These are phyloP conservation scores for Blastocrithidia nonstop DNA, from an alignment of 208 protist genomes.

Conservation along the genomic window DNA sequence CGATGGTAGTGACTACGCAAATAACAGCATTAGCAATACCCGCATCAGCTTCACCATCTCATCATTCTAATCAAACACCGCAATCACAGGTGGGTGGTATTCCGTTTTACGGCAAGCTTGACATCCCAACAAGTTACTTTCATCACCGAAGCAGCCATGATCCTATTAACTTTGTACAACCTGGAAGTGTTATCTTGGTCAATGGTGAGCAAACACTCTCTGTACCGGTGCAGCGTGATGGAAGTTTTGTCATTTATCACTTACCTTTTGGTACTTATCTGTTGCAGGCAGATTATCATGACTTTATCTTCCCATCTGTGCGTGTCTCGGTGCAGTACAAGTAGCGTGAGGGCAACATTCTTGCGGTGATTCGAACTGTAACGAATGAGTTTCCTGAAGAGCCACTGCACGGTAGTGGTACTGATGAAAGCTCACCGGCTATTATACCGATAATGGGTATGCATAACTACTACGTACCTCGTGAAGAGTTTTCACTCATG, in stretches of 20 bases:
- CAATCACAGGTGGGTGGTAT: too few species aligned
- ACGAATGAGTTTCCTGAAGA: conserved; percentile 46
- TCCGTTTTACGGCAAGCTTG: conserved; percentile 45
- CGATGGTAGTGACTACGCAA: conserved; percentile 3
- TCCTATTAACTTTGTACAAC: conserved; percentile 44
- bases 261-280: conserved; percentile 71
- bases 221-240: conserved; percentile 40
- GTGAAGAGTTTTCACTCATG: conserved; percentile 48
- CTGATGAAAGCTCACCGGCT: conserved; percentile 48
- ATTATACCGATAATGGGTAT: conserved; percentile 30
- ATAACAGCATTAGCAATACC: too few species aligned
- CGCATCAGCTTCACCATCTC: too few species aligned
- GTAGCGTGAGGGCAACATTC: conserved; percentile 13
- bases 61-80: too few species aligned
- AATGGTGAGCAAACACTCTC: conserved; percentile 21
- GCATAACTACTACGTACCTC: conserved; percentile 61
- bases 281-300: conserved; percentile 59
- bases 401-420: conserved; percentile 40
- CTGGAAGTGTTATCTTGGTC: conserved; percentile 44
- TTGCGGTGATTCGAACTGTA: conserved; percentile 30
- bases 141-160: conserved; percentile 17
- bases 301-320: conserved; percentile 68
- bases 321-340: conserved; percentile 52
- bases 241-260: conserved; percentile 50
- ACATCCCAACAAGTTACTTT: conserved; percentile 26